Evolutionary conservation across 441 rosid genomes (phyloP).

Genomic region (Rhodomyrtus psidioides): DNA sequence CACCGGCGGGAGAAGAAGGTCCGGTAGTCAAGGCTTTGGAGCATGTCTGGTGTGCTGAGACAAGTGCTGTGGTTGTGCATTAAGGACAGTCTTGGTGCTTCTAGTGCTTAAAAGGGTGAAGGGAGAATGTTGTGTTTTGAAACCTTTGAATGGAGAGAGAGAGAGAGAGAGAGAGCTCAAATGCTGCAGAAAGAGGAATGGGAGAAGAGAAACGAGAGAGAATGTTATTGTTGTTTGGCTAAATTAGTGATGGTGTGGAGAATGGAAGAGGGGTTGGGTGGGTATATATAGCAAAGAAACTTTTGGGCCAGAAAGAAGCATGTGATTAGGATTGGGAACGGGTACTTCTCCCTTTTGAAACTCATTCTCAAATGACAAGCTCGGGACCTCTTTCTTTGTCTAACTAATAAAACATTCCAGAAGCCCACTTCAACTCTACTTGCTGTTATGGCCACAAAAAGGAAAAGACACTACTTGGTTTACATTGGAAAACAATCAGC

Average conservation of each 20-base stretch:
- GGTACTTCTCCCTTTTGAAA: not conserved
- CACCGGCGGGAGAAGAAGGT: slow-evolving; percentile 36
- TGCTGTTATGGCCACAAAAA: not conserved
- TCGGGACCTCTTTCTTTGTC: not conserved
- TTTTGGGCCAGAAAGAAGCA: not conserved
- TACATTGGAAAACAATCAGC: not conserved
- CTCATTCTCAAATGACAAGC: not conserved
- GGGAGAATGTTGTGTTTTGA: not conserved
- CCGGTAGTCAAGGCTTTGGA: slow-evolving; percentile 15
- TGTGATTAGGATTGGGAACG: not conserved
- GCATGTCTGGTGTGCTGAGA: slow-evolving; percentile 29
- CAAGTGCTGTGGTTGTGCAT: slow-evolving; percentile 12
- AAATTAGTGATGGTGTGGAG: not conserved
- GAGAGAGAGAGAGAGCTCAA: not conserved
- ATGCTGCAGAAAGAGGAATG: not conserved
- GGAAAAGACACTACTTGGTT: not conserved
- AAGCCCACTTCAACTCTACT: not conserved
- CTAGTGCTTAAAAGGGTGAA: not conserved
- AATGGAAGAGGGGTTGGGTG: not conserved
- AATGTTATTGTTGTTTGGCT: not conserved
- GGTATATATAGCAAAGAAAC: not conserved
- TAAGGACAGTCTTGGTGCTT: not conserved
- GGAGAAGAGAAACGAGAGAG: not conserved
- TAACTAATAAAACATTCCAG: not conserved
- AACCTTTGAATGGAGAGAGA: not conserved